Evolutionary conservation across 2,329 filamentous ascomycete genomes (phyloP).

Genomic region (Colletotrichum coccodes): DNA sequence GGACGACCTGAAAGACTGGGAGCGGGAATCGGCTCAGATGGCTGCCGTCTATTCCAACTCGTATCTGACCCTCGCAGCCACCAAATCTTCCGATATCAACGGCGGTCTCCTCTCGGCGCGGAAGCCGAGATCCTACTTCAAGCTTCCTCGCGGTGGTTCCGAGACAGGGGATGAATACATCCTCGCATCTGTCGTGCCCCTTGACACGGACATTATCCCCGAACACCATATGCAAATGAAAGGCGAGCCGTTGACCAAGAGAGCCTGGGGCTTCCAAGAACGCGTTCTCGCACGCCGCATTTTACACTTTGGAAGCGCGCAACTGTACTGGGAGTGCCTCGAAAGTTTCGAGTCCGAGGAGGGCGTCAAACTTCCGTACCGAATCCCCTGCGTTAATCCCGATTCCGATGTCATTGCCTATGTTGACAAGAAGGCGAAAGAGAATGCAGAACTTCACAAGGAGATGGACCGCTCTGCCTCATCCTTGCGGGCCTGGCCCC

Average conservation of each 20-base stretch:
- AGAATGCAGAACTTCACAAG: neutral
- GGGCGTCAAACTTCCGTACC: neutral
- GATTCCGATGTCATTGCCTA: neutral
- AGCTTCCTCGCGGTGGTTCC: neutral
- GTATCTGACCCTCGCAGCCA: slow-evolving; percentile 38
- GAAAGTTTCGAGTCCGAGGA: slow-evolving; percentile 18
- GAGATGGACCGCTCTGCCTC: neutral
- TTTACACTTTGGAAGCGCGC: slow-evolving; percentile 37
- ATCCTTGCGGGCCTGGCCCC: neutral
- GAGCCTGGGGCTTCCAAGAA: slow-evolving; percentile 45
- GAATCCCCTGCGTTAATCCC: neutral
- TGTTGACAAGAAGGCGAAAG: neutral
- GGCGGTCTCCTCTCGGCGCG: slow-evolving; percentile 36
- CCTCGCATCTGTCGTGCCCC: neutral
- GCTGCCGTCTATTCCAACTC: slow-evolving; percentile 39
- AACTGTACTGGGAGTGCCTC: slow-evolving; percentile 30
- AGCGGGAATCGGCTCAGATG: slow-evolving; percentile 37
- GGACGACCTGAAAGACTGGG: slow-evolving; percentile 38
- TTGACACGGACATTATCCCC: neutral
- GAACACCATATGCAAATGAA: slow-evolving; percentile 1
- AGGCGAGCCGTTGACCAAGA: slow-evolving; percentile 16
- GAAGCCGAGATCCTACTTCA: neutral
- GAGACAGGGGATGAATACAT: neutral
- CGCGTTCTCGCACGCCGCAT: slow-evolving; percentile 39
- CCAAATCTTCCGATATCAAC: slow-evolving; percentile 30